These are phyloP conservation scores for Cryptococcus jaspeensis DNA, from an alignment of 1,284 basidiomycete species.

Conservation along the genomic window DNA sequence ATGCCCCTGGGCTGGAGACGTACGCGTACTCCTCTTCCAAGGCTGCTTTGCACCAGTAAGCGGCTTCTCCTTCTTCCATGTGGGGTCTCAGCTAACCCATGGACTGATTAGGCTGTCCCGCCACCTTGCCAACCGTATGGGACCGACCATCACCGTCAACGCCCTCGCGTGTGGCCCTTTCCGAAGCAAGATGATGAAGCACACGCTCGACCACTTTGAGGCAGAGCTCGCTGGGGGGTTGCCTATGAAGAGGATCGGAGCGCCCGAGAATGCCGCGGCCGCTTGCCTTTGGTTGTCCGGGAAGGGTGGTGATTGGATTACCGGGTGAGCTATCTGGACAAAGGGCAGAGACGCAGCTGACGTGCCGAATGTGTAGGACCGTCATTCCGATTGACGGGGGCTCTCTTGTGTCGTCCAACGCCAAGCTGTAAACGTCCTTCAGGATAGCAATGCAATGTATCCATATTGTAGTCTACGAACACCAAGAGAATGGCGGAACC, in stretches of 20 bases:
- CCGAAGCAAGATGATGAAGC: constrained; percentile 58
- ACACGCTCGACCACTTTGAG: constrained; percentile 58
- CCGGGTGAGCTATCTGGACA: constrained; percentile 46
- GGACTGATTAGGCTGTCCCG: constrained; percentile 57
- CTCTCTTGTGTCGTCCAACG: constrained; percentile 43
- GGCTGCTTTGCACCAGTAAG: constrained; percentile 52
- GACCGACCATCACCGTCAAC: constrained; percentile 66
- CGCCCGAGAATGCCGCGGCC: constrained; percentile 64
- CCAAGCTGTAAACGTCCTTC: constrained; percentile 24
- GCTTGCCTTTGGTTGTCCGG: constrained; percentile 63
- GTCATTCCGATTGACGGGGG: constrained; percentile 65
- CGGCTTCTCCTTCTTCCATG: neutral
- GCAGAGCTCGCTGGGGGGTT: constrained; percentile 56
- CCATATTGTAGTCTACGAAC: neutral
- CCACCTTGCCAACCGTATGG: constrained; percentile 62
- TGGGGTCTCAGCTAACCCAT: too few species aligned
- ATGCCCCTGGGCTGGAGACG: constrained; percentile 61
- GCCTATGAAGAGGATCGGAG: constrained; percentile 61
- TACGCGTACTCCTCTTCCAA: constrained; percentile 70
- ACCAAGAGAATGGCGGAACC: too few species aligned
- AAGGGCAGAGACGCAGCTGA: neutral
- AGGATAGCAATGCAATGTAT: neutral
- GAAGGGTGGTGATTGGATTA: constrained; percentile 63
- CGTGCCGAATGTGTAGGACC: constrained; percentile 46
- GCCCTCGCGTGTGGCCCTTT: constrained; percentile 64